Evolutionary conservation across 768 basidiomycete genomes (phyloP).

Genomic region (Trametes villosa): DNA sequence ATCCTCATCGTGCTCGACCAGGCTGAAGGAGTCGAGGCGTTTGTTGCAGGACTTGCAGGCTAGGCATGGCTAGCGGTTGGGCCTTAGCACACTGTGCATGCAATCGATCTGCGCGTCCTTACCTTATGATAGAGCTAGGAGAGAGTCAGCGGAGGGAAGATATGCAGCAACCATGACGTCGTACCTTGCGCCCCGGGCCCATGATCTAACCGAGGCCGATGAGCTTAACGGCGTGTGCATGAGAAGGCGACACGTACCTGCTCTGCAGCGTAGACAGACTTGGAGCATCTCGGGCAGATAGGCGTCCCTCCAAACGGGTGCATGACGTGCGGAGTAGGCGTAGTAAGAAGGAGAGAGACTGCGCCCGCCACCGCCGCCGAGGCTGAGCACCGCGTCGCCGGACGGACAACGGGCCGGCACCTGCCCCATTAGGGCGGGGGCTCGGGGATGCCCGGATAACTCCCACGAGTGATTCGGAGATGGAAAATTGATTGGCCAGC

Average conservation of each 20-base stretch:
- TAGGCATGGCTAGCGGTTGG: constrained; percentile 65
- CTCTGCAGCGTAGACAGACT: constrained; percentile 86
- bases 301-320: constrained; percentile 75
- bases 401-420: not conserved
- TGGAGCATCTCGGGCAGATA: constrained; percentile 73
- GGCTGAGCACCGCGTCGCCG: not conserved
- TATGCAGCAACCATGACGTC: constrained; percentile 27
- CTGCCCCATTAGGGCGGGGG: constrained; percentile 6
- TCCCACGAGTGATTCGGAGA: constrained; percentile 42
- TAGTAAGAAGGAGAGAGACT: not conserved
- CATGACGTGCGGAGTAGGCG: constrained; percentile 44
- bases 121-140: constrained; percentile 82
- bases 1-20: constrained; percentile 85
- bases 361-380: not conserved
- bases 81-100: not conserved
- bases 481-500: constrained; percentile 39
- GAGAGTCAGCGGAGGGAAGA: constrained; percentile 7
- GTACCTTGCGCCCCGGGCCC: constrained; percentile 88
- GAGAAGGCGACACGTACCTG: constrained; percentile 53
- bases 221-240: not conserved
- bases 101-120: constrained; percentile 6
- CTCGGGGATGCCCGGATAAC: constrained; percentile 33
- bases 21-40: constrained; percentile 72
- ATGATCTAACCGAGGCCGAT: constrained; percentile 56
- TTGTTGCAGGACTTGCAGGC: constrained; percentile 78